phyloP scores from a whole-genome alignment of 2,329 filamentous ascomycete species.

The Cryphonectria nitschkei region DNA sequence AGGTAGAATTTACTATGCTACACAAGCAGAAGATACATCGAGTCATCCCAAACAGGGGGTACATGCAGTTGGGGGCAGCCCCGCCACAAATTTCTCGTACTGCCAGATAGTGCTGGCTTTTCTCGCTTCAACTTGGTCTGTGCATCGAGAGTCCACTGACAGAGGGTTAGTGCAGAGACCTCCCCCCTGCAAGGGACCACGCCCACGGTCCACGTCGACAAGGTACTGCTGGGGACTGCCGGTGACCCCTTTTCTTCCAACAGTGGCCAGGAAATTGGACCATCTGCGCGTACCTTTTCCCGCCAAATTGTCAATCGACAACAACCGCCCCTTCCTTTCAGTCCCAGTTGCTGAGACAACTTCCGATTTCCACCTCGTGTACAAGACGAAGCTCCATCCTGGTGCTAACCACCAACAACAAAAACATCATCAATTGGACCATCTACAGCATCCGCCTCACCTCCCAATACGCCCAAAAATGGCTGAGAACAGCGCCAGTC shows the following conservation, averaged over 20 bases:
- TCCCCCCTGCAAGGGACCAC: conserved; percentile 10
- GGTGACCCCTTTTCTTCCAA: conserved; percentile 20
- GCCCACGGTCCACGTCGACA: conserved; percentile 12
- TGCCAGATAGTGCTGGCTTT: neutral
- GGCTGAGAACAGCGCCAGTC: conserved; percentile 55
- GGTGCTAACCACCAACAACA: conserved; percentile 18
- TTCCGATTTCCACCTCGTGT: conserved; percentile 2
- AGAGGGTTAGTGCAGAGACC: neutral
- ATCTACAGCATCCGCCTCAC: conserved; percentile 2
- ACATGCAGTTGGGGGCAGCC: neutral
- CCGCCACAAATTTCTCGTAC: neutral
- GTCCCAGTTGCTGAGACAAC: neutral
- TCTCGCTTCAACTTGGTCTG: neutral
- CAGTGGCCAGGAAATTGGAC: conserved; percentile 20
- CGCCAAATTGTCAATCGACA: conserved; percentile 11
- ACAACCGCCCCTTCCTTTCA: conserved; percentile 4
- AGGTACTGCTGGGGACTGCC: conserved; percentile 9
- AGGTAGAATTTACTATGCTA: neutral
- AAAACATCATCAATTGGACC: conserved; percentile 11
- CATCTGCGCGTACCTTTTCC: conserved; percentile 21
- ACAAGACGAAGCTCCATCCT: conserved; percentile 5
- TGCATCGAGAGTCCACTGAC: neutral
- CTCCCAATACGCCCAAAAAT: conserved; percentile 21
- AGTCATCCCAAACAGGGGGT: neutral
- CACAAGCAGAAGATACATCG: neutral